Evolutionary conservation across 1,284 basidiomycete genomes (phyloP), one percentile per base, ranked within the genome.

Genomic region (Amylostereum areolatum): DNA sequence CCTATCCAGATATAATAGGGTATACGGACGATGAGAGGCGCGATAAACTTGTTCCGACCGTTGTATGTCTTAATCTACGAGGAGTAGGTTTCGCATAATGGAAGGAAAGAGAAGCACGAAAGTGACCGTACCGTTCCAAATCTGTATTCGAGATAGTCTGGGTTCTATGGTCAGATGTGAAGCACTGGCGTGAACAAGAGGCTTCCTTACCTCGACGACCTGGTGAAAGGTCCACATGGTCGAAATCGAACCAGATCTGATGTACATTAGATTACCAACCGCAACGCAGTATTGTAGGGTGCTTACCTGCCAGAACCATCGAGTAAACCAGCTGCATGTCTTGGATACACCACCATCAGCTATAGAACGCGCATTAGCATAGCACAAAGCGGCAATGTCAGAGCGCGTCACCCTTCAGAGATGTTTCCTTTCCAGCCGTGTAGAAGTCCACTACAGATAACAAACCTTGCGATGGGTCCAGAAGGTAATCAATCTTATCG

Each of bases 1-100:
- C 88, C 88, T 32, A 91, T 72, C 81, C 85, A 90, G 59, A 89
- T 83, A 64, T 91, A 91, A 67, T 81, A 83, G 0, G 81, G 83
- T 73, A 89, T 88, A 60, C 81, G 72, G 47, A 89, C 75, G 55
- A 89, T 75, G 63, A 80, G 79, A 0, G 87, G 83, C 51, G 89
- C 66, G 60, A 89, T 87, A 52, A 43, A 43, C 25, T 75, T 74
- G 69, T 91, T 91, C 46, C 88, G 75, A 4, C 80, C 85, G 56
- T 89, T 89, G 69, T 81, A 86, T 34, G 71, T 75, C 65, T 84
- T 85, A 59, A 83, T 70, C 66, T 78, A 50, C 1, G 47, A 30
- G 46, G 12, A 48, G 3, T n/a, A 42, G 31, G 36, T 52, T 40
- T 43, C 30, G 45, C 29, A 45, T 46, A 10, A 35, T 27, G 10